Percentiles rank a stretch among this genome's conserved stretches.
Conservation (phyloP, 192 early-diverging fungal genomes). For the Coemansia sp. region DNA sequence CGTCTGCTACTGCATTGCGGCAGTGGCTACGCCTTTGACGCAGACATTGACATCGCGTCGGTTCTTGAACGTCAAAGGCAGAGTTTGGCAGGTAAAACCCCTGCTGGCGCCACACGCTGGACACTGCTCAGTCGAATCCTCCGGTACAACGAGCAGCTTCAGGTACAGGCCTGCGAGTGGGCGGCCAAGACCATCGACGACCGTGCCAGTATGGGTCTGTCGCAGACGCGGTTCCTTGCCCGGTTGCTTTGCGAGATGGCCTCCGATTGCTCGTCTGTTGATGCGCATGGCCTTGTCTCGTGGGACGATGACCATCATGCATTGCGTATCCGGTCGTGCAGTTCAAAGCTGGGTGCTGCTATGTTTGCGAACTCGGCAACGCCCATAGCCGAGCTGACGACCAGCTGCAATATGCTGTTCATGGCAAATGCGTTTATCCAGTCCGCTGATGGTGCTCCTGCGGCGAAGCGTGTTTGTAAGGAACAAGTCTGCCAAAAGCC, state of each 20-base stretch:
- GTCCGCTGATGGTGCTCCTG: no score
- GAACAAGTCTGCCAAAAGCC: no score
- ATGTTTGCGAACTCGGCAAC: not conserved
- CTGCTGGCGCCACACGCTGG: no score
- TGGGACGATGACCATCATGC: constrained; percentile 16
- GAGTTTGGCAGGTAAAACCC: no score
- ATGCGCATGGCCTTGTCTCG: not conserved
- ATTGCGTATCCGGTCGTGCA: not conserved
- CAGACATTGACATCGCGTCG: no score
- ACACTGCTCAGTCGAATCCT: constrained; percentile 16
- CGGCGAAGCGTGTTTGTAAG: no score
- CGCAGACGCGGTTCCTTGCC: not conserved
- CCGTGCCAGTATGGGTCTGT: no score
- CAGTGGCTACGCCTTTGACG: no score
- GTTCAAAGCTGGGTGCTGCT: constrained; percentile 2
- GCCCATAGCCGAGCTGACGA: not conserved
- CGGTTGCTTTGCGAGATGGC: constrained; percentile 11
- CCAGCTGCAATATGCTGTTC: constrained; percentile 2
- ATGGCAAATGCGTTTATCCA: constrained; percentile 18
- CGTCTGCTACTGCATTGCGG: no score
- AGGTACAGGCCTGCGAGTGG: constrained; percentile 12
- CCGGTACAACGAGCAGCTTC: constrained; percentile 6
- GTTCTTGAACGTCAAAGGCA: no score
- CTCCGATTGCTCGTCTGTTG: not conserved
- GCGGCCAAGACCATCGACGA: not conserved